Evolutionary conservation across 257 asterid genomes (phyloP), one percentile per base, ranked within the genome.

Genomic region (Nicotiana benthamiana): DNA sequence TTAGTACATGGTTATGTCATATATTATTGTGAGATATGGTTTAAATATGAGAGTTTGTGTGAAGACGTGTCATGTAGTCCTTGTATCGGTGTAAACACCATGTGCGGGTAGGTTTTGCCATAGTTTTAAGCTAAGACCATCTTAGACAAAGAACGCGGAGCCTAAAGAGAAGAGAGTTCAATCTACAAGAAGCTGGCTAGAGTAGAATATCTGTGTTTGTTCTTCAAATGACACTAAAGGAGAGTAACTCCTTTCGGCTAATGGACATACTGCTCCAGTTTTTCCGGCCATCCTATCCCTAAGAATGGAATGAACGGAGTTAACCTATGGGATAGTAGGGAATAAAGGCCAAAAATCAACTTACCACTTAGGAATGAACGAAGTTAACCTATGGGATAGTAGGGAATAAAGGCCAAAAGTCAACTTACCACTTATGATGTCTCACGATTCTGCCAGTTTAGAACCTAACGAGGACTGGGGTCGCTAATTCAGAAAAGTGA

Each of bases 221-320:
- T 15, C 57, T 52, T 52, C 57, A 52, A 52, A 52, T 15, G 57
- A 36, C 46, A 36, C 57, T 52, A 52, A 17, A 13, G 57, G 57
- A 15, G 57, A 52, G 18, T 52, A 52, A 52, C 18, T 56, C 4
- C 61, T 56, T 56, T 15, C 2, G 56, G 56, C 26, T 56, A 67
- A 80, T 80, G 83, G 68, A 66, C 34, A 30, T 67, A 66, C 66
- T 80, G 24, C 9, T 53, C 77, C 51, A 43, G 54, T 46, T 78
- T 80, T 80, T 61, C 82, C 75, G 26, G 62, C 82, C 48, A 62
- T 72, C 80, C 48, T 81, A 57, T 75, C 48, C 76, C 66, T 46
- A 60, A 40, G 61, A 70, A 74, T 48, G 36, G 78, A 65, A 17
- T 18, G 24, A 2, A 40, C 27, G 5, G 61, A 48, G 65, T 48